Evolutionary conservation across 148 eudicot species (phyloP).

Genomic region (Fagopyrum homotropicum): DNA sequence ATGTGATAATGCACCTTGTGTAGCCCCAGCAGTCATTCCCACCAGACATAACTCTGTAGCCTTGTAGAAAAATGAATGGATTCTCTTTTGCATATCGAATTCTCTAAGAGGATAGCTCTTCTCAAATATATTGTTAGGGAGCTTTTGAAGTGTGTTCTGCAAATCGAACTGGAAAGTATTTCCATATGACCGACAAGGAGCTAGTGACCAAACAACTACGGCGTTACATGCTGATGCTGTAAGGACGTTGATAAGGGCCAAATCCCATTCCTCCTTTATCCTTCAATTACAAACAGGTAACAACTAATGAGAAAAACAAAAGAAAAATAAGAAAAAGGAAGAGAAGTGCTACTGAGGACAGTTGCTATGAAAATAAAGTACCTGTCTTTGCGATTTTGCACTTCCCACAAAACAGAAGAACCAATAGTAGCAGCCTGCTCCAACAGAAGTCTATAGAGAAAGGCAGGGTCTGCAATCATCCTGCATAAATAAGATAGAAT

Average conservation of each 20-base stretch:
- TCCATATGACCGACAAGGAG: slow-evolving; percentile 97
- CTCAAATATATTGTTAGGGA: slow-evolving; percentile 89
- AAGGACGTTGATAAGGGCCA: slow-evolving; percentile 84
- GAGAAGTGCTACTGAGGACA: slow-evolving; percentile 1
- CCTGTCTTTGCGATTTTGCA: slow-evolving; percentile 83
- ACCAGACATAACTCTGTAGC: slow-evolving; percentile 86
- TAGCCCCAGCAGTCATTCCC: slow-evolving; percentile 78
- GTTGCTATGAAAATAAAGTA: slow-evolving; percentile 16
- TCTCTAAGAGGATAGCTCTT: slow-evolving; percentile 81
- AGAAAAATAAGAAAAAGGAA: not conserved
- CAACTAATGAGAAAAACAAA: slow-evolving; percentile 7
- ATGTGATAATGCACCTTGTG: slow-evolving; percentile 70
- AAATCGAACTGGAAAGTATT: slow-evolving; percentile 77
- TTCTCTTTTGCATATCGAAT: slow-evolving; percentile 78
- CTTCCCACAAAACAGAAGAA: slow-evolving; percentile 74
- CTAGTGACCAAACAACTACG: slow-evolving; percentile 86
- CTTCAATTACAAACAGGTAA: slow-evolving; percentile 28
- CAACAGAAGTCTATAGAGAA: slow-evolving; percentile 64
- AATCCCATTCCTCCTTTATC: slow-evolving; percentile 97
- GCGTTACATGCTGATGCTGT: slow-evolving; percentile 95
- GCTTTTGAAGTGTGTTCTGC: slow-evolving; percentile 89
- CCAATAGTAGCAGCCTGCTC: slow-evolving; percentile 91
- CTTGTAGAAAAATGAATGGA: slow-evolving; percentile 86
- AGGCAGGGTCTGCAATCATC: slow-evolving; percentile 99
- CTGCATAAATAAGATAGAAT: slow-evolving; percentile 31